Conservation (phyloP, 1,284 basidiomycete genomes). For the Rhodotorula sp. region DNA sequence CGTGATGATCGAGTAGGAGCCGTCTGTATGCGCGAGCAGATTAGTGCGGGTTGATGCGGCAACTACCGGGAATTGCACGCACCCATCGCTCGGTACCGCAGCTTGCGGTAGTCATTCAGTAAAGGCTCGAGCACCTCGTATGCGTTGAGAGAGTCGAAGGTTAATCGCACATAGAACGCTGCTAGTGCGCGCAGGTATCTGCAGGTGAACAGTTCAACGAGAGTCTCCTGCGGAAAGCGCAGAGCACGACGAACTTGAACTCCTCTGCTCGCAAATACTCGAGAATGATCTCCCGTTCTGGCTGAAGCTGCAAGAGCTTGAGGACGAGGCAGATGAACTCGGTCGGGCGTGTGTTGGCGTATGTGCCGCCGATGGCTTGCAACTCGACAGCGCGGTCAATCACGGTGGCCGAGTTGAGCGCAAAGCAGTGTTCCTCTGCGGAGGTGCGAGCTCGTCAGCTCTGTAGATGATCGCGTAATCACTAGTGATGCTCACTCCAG, state of each 20-base stretch:
- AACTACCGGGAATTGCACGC: conserved; percentile 50
- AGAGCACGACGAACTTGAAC: conserved; percentile 77
- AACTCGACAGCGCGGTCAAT: conserved; percentile 89
- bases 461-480: neutral
- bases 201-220: neutral
- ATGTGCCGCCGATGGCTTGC: conserved; percentile 85
- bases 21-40: conserved; percentile 22
- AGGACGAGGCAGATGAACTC: conserved; percentile 87
- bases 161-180: conserved; percentile 92
- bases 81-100: conserved; percentile 80
- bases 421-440: conserved; percentile 47
- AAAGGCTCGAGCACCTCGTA: conserved; percentile 92
- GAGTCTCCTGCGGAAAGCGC: neutral
- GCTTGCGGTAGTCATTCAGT: conserved; percentile 87
- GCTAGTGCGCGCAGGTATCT: conserved; percentile 93
- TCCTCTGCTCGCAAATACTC: conserved; percentile 94
- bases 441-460: neutral
- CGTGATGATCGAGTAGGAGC: conserved; percentile 68
- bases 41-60: neutral
- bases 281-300: conserved; percentile 90
- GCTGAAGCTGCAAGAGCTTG: conserved; percentile 95
- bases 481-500: conserved; percentile 69
- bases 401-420: conserved; percentile 73
- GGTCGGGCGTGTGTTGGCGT: conserved; percentile 82
- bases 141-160: conserved; percentile 83